Base-by-base conservation (phyloP, 768 basidiomycete species). In the Trametes sanguinea region DNA sequence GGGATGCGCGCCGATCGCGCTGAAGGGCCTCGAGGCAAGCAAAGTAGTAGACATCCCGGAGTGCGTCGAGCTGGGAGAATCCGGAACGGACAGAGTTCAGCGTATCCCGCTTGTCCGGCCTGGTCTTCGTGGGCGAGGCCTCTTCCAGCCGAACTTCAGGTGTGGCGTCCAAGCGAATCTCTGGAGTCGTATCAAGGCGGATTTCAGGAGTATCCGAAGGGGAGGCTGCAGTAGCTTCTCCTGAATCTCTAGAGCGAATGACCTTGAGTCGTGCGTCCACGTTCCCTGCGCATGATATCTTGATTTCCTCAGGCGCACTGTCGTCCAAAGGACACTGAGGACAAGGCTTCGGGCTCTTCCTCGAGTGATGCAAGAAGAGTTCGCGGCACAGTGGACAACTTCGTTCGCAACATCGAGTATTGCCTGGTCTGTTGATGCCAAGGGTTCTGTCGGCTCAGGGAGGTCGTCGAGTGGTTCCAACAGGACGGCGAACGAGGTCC, bases 401-500 rank as follows among this genome's bases (percentile, higher is more conserved):
- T 87, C 83, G 51, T 85, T 81, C 9, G 81, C 82, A 16, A 83
- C 79, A 48, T 77, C 74, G 17, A 82, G 67, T 35, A 90, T 69
- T 1, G 77, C 75, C 5, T 74, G 75, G 65, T 90, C 88, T n/a
- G 73, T 71, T 51, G 75, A 62, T 4, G 72, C 69, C 29, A 76
- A 73, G 9, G 79, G 78, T 4, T 64, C 70, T 5, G 76, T 73
- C 4, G 83, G 81, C 1, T 78, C 66, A 29, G 82, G 77, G 17
- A 82, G 70, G 4, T 71, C 67, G 9, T 76, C 71, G 47, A 90
- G 78, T 3, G 86, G 87, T 50, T 78, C 71, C 8, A 92, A 73
- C 51, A 92, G 75, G 30, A n/a, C 85, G 83, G 54, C 80, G 83
- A 33, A 90, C 82, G 62, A 92, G 84, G 64, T 88, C 88, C 90